Evolutionary conservation across 768 basidiomycete species (phyloP), one percentile per base, ranked within the genome.

Genomic region (Leccinum subgranulosum): DNA sequence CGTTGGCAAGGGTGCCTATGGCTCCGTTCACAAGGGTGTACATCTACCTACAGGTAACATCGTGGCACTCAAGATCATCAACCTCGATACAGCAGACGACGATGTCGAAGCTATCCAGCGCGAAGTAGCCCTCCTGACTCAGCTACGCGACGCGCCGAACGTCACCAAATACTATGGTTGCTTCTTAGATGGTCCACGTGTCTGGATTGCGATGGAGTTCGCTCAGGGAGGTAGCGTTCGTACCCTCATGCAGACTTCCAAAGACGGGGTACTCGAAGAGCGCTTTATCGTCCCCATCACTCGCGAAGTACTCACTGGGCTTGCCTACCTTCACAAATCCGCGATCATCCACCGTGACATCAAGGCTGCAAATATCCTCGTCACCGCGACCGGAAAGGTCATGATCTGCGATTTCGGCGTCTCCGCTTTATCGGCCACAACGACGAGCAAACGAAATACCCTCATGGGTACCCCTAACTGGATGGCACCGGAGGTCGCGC

Each of bases 401-500:
- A 87, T 97, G 78, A 88, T 99, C 27, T 96, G 94, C 70, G 97
- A 99, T 75, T 99, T 99, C 72, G 97, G 97, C 28, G 97, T 99
- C 49, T 97, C 96, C 4, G 97, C 95, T 3, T 83, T 97, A 36
- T 82, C 98, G 53, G 83, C 85, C 25, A 91, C 86, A 15, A 80
- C 85, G 3, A 85, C 87, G 11, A 93, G 92, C 71, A 98, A 98
- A 72, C 85, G 97, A 23, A 94, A 95, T 53, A 99, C 97, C 0
- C 84, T 98, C 67, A 93, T 95, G 60, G 97, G 97, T 2, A 98
- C 97, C 2, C 96, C 95, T 0, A 93, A 97, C 70, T 98, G 96
- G 96, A 99, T 99, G 97, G 97, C 97, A 0, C 97, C 97, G 0
- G 97, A 99, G 73, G 94, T 98, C 3, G 92, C 96, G 15, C 90